Conservation (phyloP, 108 stramenopile species). For the Skeletonema marinoi region DNA sequence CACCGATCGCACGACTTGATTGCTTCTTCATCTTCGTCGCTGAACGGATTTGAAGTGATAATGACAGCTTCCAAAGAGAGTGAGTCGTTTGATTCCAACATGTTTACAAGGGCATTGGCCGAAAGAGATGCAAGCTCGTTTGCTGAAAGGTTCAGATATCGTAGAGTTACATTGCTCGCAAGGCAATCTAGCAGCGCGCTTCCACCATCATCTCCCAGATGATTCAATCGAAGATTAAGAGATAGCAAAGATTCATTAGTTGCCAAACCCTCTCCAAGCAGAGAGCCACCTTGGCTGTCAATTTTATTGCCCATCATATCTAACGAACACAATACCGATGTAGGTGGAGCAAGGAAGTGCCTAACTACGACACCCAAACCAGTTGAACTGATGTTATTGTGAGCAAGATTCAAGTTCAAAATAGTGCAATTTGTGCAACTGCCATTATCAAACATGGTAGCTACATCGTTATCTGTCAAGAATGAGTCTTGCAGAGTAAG, state of each 20-base stretch:
- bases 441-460: not conserved
- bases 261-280: not conserved
- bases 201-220: conserved; percentile 21
- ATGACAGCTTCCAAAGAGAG: conserved; percentile 5
- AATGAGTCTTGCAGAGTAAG: not conserved
- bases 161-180: conserved; percentile 3
- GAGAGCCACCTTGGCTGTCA: conserved; percentile 5
- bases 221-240: conserved; percentile 8
- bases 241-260: conserved; percentile 14
- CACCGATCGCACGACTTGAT: conserved; percentile 2
- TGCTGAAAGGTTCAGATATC: not conserved
- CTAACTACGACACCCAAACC: not conserved
- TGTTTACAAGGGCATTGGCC: not conserved
- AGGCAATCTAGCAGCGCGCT: conserved; percentile 1
- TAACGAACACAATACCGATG: not conserved
- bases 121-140: conserved; percentile 3
- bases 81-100: not conserved
- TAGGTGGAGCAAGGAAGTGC: not conserved
- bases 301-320: conserved; percentile 22
- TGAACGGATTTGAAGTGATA: conserved; percentile 9
- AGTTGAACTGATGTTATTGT: conserved; percentile 8
- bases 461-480: not conserved
- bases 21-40: conserved; percentile 2
- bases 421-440: not conserved
- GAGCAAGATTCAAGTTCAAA: conserved; percentile 8